phyloP scores from a whole-genome alignment of 1,284 basidiomycete species.

The Trichosporon coremiiforme region DNA sequence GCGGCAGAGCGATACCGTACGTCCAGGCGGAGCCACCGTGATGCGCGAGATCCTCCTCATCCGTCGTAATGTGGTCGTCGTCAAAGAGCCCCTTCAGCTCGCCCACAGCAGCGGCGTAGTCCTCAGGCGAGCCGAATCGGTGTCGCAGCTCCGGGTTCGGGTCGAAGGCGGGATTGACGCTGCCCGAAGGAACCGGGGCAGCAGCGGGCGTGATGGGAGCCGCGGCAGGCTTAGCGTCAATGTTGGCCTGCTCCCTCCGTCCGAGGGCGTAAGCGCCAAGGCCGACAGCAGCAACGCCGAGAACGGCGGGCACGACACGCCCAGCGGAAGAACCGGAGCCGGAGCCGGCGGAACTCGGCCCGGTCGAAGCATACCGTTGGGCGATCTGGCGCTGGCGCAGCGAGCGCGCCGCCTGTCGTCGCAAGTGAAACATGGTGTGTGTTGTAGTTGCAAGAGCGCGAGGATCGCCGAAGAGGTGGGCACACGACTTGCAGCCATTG shows the following conservation, averaged over 20 bases:
- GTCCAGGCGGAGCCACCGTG: conserved; percentile 23
- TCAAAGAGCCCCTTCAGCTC: conserved; percentile 25
- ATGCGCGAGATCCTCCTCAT: conserved; percentile 23
- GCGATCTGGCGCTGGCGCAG: background rate
- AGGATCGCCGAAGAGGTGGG: background rate
- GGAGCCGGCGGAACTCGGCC: background rate
- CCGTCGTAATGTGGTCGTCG: conserved; percentile 24
- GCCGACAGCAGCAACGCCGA: background rate
- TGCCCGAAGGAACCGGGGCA: background rate
- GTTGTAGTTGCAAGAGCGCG: background rate
- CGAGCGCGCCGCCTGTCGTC: conserved; percentile 6
- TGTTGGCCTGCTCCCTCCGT: background rate
- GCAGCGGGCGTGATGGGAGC: background rate
- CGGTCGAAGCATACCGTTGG: background rate
- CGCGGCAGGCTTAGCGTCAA: background rate
- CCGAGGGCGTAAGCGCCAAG: background rate
- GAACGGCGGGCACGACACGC: background rate
- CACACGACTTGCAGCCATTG: background rate
- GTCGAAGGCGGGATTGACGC: conserved; percentile 13
- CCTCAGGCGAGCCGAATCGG: conserved; percentile 24
- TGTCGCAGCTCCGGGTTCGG: background rate
- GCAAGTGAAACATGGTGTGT: conserved; percentile 15
- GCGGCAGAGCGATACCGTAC: conserved; percentile 24
- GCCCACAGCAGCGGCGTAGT: conserved; percentile 24
- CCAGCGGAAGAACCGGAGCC: background rate